Conservation (phyloP, 768 basidiomycete species). For the Naematelia aurantialba region DNA sequence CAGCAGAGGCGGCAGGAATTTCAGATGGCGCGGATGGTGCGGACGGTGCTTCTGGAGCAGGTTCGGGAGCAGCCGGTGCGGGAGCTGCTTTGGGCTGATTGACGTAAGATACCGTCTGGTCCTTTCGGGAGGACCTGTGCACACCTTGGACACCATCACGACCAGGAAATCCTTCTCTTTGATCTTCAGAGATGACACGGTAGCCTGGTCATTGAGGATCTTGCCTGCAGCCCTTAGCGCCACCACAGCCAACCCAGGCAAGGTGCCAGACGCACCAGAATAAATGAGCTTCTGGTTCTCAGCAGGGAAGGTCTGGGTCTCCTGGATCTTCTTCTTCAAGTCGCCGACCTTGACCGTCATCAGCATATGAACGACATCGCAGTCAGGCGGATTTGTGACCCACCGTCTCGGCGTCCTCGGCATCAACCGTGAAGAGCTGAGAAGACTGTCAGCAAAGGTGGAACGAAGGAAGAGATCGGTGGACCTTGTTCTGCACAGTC, state of each 20-base stretch:
- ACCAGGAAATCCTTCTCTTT: slow-evolving; percentile 99
- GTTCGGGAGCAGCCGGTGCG: slow-evolving; percentile 42
- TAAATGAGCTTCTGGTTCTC: slow-evolving; percentile 89
- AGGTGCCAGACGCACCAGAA: slow-evolving; percentile 60
- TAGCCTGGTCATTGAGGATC: slow-evolving; percentile 82
- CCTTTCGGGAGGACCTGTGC: slow-evolving; percentile 18
- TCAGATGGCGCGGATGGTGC: slow-evolving; percentile 45
- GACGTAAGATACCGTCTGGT: slow-evolving; percentile 1
- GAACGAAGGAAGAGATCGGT: not conserved
- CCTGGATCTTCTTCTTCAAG: slow-evolving; percentile 79
- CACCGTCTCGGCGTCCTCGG: slow-evolving; percentile 66
- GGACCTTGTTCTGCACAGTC: slow-evolving; percentile 76
- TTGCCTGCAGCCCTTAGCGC: slow-evolving; percentile 62
- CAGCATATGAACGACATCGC: slow-evolving; percentile 2
- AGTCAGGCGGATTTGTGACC: slow-evolving; percentile 7
- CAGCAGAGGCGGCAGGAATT: slow-evolving; percentile 21
- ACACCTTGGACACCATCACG: slow-evolving; percentile 99
- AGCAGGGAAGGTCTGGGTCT: slow-evolving; percentile 68
- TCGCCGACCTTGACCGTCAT: slow-evolving; percentile 55
- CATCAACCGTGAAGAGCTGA: slow-evolving; percentile 79
- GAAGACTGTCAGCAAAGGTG: slow-evolving; percentile 2
- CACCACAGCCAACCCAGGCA: not conserved
- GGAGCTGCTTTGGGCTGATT: slow-evolving; percentile 50
- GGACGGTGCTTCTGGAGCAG: slow-evolving; percentile 45
- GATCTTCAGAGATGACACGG: slow-evolving; percentile 79